A percentile compares a stretch with the other conserved stretches of the same genome.
phyloP scores from a whole-genome alignment of 2,329 filamentous ascomycete genomes.

The Xylaria sp. region DNA sequence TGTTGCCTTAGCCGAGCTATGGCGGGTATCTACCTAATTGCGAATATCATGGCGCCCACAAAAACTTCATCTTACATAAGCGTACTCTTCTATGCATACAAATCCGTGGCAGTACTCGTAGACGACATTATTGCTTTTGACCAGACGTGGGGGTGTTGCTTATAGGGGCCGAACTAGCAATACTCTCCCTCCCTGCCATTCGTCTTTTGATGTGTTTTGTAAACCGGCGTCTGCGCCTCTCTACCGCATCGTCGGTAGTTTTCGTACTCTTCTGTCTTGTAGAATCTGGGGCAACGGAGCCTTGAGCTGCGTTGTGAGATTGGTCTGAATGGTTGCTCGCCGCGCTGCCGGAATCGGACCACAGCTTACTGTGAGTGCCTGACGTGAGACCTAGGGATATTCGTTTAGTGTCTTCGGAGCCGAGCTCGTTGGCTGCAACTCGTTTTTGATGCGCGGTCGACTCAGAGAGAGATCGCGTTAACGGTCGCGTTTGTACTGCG shows the following conservation, averaged over 20 bases:
- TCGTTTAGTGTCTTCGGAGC: conserved; percentile 16
- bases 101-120: not conserved
- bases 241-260: conserved; percentile 10
- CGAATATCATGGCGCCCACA: not conserved
- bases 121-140: conserved; percentile 22
- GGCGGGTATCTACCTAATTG: conserved; percentile 11
- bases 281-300: not conserved
- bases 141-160: conserved; percentile 32
- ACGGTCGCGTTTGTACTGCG: conserved; percentile 4
- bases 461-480: conserved; percentile 24
- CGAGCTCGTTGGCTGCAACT: conserved; percentile 7
- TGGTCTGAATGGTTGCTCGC: conserved; percentile 6
- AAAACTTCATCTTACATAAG: conserved; percentile 9
- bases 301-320: not conserved
- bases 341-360: conserved; percentile 12
- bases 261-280: not conserved
- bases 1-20: not conserved
- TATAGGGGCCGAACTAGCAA: conserved; percentile 21
- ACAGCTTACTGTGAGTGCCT: not conserved
- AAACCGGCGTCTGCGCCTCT: conserved; percentile 17
- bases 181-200: conserved; percentile 14
- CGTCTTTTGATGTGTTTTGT: conserved; percentile 25
- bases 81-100: not conserved
- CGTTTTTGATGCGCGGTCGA: conserved; percentile 23
- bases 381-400: not conserved